Evolutionary conservation across 805 yeast species (phyloP).

Genomic region (Candida ovalis): DNA sequence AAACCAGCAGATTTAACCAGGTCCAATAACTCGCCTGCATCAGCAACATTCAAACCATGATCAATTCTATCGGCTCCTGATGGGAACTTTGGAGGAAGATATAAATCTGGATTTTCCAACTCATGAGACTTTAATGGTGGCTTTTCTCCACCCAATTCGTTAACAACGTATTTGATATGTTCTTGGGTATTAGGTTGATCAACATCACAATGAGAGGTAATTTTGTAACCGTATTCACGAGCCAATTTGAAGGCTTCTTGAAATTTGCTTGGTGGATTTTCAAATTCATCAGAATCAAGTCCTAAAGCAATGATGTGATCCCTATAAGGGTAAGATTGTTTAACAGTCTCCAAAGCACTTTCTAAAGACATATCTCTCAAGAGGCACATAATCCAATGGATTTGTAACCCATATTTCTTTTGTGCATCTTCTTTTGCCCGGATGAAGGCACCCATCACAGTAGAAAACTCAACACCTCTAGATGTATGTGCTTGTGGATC

Average conservation of each 20-base stretch:
- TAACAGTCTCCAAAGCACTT: conserved; percentile 36
- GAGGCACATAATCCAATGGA: conserved; percentile 43
- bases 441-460: conserved; percentile 37
- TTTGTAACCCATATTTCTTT: conserved; percentile 32
- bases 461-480: conserved; percentile 36
- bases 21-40: conserved; percentile 32
- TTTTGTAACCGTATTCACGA: conserved; percentile 33
- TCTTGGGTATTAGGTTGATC: conserved; percentile 43
- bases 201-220: conserved; percentile 43
- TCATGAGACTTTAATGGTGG: conserved; percentile 29
- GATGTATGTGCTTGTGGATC: conserved; percentile 48
- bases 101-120: conserved; percentile 23
- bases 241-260: conserved; percentile 35
- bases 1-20: conserved; percentile 33
- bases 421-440: conserved; percentile 40
- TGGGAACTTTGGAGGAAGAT: conserved; percentile 6
- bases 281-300: conserved; percentile 41
- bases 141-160: conserved; percentile 15
- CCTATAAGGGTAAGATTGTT: conserved; percentile 28
- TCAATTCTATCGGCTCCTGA: conserved; percentile 39
- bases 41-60: conserved; percentile 40
- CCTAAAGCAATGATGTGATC: conserved; percentile 42
- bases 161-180: conserved; percentile 27
- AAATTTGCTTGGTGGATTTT: conserved; percentile 41
- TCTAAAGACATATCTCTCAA: conserved; percentile 41